Base-by-base conservation (phyloP, 768 basidiomycete species). In the Cystofilobasidium capitatum region DNA sequence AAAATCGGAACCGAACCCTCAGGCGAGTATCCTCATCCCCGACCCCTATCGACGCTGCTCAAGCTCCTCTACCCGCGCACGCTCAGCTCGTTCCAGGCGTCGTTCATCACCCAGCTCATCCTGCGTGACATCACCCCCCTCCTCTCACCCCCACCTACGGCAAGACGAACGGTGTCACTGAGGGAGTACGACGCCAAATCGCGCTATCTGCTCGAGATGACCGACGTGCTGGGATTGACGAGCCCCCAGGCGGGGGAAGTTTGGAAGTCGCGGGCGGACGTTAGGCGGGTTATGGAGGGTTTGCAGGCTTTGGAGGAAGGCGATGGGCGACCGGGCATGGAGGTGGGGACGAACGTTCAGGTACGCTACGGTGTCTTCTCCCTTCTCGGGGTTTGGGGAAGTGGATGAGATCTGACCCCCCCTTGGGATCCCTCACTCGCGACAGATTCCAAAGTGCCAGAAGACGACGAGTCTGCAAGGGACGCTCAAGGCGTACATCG, bases 111-210 rank as follows among this genome's bases (percentile, higher is more conserved):
- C 0, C 92, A 97, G 73, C 86, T 94, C 70, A 88, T 97, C 67
- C 82, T 94, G 40, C 88, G 88, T 70, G 92, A 97, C 75, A 78
- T 97, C 0, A 82, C 86, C 35, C 90, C 91, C 10, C 75, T 93
- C 1, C 75, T 92, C 1, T 88, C 88, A 71, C 86, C 89, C 3
- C 78, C 86, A 0, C 81, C 75, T 36, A 33, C 39, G 16, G 29
- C 51, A 3, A 24, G 44, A 20, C 45, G 47, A 5, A 35, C 31
- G 24, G 47, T 33, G 17, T 62, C 55, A 1, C 68, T 63, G 2
- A 37, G 40, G 35, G 14, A 36, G 45, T 69, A 58, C 47, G 55
- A 64, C 33, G 22, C 39, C 14, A 62, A 44, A 13, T 61, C 58
- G 24, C 60, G 60, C 13, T 67, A 67, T 36, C 33, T 62, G 22